These are phyloP conservation scores for Epichloe aotearoae DNA, from an alignment of 2,329 filamentous ascomycete species.

Conservation along the genomic window DNA sequence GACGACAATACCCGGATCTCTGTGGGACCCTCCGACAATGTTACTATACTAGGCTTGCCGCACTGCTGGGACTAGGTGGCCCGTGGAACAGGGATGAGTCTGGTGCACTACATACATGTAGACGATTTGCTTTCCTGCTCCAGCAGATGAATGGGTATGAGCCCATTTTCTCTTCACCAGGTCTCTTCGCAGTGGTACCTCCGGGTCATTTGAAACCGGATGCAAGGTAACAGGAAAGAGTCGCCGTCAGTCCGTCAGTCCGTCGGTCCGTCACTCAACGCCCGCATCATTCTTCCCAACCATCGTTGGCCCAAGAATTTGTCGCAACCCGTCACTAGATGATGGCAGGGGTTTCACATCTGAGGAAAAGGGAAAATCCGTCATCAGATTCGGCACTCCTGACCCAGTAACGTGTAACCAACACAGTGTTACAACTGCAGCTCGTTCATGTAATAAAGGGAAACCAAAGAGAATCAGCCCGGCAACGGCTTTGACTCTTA, in stretches of 20 bases:
- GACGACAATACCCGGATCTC: not conserved
- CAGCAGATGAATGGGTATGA: not conserved
- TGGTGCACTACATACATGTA: no score
- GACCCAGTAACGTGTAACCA: not conserved
- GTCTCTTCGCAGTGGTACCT: not conserved
- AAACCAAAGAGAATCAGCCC: not conserved
- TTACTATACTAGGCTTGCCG: slow-evolving; percentile 3
- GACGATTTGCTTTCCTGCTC: not conserved
- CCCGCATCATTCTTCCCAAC: not conserved
- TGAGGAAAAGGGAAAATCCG: not conserved
- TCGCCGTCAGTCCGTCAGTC: not conserved
- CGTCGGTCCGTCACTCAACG: not conserved
- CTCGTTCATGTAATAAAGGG: not conserved
- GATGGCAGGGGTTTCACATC: not conserved
- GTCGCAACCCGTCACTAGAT: not conserved
- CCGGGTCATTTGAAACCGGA: not conserved
- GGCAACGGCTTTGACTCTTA: not conserved
- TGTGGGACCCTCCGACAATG: slow-evolving; percentile 1
- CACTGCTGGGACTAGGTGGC: slow-evolving; percentile 4
- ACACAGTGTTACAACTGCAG: not conserved
- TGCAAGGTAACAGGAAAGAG: not conserved
- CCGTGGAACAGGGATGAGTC: not conserved
- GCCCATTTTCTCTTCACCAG: not conserved
- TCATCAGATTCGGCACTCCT: not conserved
- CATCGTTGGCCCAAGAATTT: not conserved